Evolutionary conservation across 768 basidiomycete genomes (phyloP).

Genomic region (Glaciozyma antarctica): DNA sequence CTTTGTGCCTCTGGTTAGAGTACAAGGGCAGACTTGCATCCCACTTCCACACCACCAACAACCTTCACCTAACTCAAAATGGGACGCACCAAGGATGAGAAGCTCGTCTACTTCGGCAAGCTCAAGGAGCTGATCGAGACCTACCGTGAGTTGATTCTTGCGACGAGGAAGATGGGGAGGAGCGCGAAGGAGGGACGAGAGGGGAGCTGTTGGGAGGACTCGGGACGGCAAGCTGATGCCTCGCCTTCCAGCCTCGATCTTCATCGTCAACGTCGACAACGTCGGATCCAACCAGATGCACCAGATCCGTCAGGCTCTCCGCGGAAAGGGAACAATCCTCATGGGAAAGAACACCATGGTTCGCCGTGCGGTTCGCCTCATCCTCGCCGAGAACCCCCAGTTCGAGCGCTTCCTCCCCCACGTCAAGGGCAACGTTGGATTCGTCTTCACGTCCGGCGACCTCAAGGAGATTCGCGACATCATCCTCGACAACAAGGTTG

Average conservation of each 20-base stretch:
- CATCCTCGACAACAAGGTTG: conserved; percentile 94
- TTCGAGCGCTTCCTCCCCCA: conserved; percentile 93
- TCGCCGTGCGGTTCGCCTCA: conserved; percentile 86
- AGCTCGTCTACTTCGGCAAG: conserved; percentile 47
- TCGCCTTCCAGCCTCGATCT: conserved; percentile 71
- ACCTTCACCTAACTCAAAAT: conserved; percentile 15
- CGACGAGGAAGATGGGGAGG: no score
- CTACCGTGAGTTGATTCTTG: conserved; percentile 55
- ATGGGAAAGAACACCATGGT: conserved; percentile 99
- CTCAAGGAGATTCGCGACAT: conserved; percentile 90
- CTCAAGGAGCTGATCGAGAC: conserved; percentile 84
- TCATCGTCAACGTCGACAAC: conserved; percentile 99
- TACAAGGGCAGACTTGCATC: conserved; percentile 28
- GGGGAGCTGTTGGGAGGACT: no score
- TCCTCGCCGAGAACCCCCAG: conserved; percentile 80
- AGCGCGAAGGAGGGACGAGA: no score
- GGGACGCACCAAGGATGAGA: conserved; percentile 32
- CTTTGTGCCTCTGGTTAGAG: conserved; percentile 29
- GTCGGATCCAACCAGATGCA: conserved; percentile 99
- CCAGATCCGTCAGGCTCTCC: conserved; percentile 86
- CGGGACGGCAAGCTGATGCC: neutral
- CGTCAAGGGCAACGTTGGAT: conserved; percentile 96
- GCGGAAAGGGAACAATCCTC: conserved; percentile 88
- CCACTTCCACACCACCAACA: conserved; percentile 2
- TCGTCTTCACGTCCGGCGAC: conserved; percentile 88